Conservation (phyloP, 495 filamentous ascomycete species). For the Lasiosphaeris hirsuta region DNA sequence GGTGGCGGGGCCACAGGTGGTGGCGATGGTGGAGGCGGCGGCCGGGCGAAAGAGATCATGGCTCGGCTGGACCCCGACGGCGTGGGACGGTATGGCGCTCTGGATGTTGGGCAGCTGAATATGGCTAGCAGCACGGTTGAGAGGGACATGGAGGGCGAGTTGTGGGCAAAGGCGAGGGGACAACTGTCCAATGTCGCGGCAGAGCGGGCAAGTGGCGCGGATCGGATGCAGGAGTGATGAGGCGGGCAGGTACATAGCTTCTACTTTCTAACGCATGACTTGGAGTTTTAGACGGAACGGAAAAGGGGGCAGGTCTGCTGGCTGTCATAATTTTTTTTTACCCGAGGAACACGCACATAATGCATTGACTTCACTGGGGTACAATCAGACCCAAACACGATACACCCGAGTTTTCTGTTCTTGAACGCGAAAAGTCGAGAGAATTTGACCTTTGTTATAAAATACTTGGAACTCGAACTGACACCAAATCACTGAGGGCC, state of each 20-base stretch:
- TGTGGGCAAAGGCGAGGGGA: conserved; percentile 61
- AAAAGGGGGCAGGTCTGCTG: not conserved
- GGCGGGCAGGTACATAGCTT: not conserved
- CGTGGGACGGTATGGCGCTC: conserved; percentile 54
- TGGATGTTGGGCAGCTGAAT: conserved; percentile 85
- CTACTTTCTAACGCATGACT: not conserved
- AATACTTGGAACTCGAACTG: no score
- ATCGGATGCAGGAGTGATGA: conserved; percentile 25
- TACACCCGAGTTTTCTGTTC: no score
- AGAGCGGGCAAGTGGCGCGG: conserved; percentile 3
- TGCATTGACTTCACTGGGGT: not conserved
- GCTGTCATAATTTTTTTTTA: no score
- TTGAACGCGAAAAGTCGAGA: no score
- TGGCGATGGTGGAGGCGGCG: not conserved
- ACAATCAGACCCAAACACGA: no score
- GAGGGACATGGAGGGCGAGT: conserved; percentile 72
- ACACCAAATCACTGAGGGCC: no score
- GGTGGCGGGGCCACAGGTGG: not conserved
- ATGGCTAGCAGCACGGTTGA: conserved; percentile 73
- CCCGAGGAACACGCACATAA: not conserved
- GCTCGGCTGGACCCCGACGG: conserved; percentile 42
- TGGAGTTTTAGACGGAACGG: not conserved
- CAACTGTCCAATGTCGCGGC: conserved; percentile 22
- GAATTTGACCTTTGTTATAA: no score
- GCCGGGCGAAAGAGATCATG: conserved; percentile 12